Conservation (phyloP, 2,329 filamentous ascomycete genomes). For the Ophiostoma himal-ulmi region DNA sequence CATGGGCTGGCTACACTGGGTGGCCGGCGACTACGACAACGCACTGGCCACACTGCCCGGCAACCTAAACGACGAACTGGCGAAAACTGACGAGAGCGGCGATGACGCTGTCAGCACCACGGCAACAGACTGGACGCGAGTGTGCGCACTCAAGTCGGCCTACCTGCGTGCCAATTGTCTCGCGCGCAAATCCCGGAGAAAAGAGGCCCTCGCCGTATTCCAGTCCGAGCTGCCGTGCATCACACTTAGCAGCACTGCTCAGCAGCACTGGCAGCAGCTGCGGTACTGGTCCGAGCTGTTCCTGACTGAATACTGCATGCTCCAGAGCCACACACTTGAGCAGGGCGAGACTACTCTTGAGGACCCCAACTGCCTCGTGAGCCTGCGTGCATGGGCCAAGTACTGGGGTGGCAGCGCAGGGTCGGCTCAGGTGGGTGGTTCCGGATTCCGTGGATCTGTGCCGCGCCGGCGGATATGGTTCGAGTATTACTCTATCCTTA, state of each 20-base stretch:
- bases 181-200: constrained; percentile 42
- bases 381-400: constrained; percentile 61
- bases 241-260: constrained; percentile 45
- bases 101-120: constrained; percentile 39
- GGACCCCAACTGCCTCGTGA: constrained; percentile 49
- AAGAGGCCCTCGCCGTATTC: constrained; percentile 61
- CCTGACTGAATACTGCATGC: constrained; percentile 67
- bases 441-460: constrained; percentile 54
- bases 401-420: constrained; percentile 56
- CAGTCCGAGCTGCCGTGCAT: constrained; percentile 61
- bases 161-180: constrained; percentile 68
- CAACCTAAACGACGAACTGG: constrained; percentile 49
- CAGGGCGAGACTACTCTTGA: constrained; percentile 46
- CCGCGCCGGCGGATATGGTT: constrained; percentile 69
- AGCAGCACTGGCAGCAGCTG: constrained; percentile 57
- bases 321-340: constrained; percentile 56
- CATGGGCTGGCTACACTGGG: constrained; percentile 79
- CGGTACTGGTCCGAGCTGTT: constrained; percentile 74
- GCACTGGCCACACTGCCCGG: constrained; percentile 58
- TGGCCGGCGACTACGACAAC: constrained; percentile 60
- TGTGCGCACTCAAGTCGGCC: constrained; percentile 71
- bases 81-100: constrained; percentile 41
- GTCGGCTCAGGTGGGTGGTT: constrained; percentile 46
- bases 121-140: constrained; percentile 69
- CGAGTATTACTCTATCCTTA: constrained; percentile 76